phyloP scores from a whole-genome alignment of 148 eudicot genomes.

The Nepenthes gracilis region DNA sequence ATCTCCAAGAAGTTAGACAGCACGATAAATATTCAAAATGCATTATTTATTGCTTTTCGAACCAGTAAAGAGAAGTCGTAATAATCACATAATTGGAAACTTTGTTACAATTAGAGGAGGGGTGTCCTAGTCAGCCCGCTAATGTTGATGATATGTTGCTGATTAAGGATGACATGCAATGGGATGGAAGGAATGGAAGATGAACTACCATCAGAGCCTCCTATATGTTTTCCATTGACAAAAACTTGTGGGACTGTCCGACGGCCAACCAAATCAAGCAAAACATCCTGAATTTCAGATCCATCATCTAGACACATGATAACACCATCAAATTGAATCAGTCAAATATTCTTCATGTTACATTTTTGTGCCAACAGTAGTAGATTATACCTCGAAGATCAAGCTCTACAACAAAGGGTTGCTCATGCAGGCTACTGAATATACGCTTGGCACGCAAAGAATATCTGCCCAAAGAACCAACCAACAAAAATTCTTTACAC shows the following conservation, averaged over 20 bases:
- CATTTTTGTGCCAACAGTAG: not conserved
- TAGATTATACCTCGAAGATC: conserved; percentile 42
- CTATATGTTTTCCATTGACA: conserved; percentile 95
- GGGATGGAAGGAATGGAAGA: not conserved
- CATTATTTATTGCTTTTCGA: too few species aligned
- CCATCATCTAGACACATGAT: conserved; percentile 62
- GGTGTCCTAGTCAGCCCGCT: not conserved
- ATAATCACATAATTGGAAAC: too few species aligned
- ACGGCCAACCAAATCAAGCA: conserved; percentile 80
- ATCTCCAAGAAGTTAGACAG: too few species aligned
- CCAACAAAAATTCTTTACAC: conserved; percentile 8
- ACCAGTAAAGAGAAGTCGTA: too few species aligned
- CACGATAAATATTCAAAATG: too few species aligned
- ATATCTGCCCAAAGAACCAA: conserved; percentile 38
- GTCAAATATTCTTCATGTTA: not conserved
- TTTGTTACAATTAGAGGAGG: too few species aligned
- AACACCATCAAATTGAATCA: conserved; percentile 3
- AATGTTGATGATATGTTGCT: not conserved
- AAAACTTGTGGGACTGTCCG: conserved; percentile 97
- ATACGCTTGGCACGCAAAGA: conserved; percentile 68
- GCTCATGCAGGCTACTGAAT: conserved; percentile 51
- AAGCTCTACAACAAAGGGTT: conserved; percentile 76
- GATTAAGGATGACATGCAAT: not conserved
- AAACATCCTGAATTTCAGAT: conserved; percentile 61
- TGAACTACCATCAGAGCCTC: conserved; percentile 83